Percentiles rank a stretch among this genome's conserved stretches.
These are phyloP conservation scores for Mimosa pudica DNA, from an alignment of 306 rosid genomes.

Conservation along the genomic window DNA sequence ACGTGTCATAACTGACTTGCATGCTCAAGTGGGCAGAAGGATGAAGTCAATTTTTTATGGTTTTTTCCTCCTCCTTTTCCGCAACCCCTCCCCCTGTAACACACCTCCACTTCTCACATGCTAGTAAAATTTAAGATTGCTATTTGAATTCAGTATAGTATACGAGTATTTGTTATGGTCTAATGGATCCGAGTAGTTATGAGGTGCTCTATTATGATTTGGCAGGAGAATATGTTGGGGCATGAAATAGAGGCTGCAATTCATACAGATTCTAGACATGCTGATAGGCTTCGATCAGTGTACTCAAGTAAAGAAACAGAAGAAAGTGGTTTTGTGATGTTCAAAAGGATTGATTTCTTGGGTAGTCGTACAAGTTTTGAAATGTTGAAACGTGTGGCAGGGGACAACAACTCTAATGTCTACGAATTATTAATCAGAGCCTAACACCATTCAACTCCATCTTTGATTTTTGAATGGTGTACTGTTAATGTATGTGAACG, in stretches of 20 bases:
- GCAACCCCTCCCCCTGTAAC: background rate
- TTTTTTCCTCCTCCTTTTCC: background rate
- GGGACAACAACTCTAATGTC: slow-evolving; percentile 88
- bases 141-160: background rate
- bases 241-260: slow-evolving; percentile 84
- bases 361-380: slow-evolving; percentile 91
- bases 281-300: slow-evolving; percentile 78
- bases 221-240: slow-evolving; percentile 81
- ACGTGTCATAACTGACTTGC: background rate
- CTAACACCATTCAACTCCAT: slow-evolving; percentile 41
- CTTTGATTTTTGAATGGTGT: slow-evolving; percentile 1
- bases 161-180: background rate
- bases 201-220: slow-evolving; percentile 3
- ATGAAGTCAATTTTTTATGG: background rate
- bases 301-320: slow-evolving; percentile 69
- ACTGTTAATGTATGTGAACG: background rate
- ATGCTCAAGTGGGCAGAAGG: too few relatives aligned
- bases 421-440: slow-evolving; percentile 89
- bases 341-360: slow-evolving; percentile 77
- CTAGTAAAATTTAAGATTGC: background rate
- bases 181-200: slow-evolving; percentile 10
- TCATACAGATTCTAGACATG: slow-evolving; percentile 92
- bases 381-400: slow-evolving; percentile 83
- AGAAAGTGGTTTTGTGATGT: slow-evolving; percentile 52
- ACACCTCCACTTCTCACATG: background rate